phyloP scores from a whole-genome alignment of 2,329 filamentous ascomycete species.

The Xylaria sp. region DNA sequence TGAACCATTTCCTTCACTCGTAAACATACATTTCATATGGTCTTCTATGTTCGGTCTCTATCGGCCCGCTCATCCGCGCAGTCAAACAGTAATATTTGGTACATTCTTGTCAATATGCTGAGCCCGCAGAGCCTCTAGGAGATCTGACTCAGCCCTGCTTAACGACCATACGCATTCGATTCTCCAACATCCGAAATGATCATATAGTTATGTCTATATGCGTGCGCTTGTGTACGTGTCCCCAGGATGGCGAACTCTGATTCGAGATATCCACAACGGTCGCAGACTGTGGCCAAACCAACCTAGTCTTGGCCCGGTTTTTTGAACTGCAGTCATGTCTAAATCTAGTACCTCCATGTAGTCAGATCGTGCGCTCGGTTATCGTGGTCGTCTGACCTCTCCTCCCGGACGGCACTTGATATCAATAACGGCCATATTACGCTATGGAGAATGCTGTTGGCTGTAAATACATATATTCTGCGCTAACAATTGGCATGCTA shows the following conservation, averaged over 20 bases:
- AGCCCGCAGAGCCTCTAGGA: constrained; percentile 42
- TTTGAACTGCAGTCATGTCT: constrained; percentile 39
- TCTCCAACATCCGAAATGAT: constrained; percentile 22
- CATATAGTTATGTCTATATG: constrained; percentile 18
- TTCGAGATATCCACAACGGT: constrained; percentile 26
- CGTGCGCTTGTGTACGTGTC: constrained; percentile 1
- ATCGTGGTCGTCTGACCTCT: constrained; percentile 41
- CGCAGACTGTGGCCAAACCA: constrained; percentile 18
- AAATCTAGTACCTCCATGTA: constrained; percentile 35
- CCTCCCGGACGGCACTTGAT: constrained; percentile 38
- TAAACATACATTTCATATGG: background rate
- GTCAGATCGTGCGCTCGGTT: constrained; percentile 33
- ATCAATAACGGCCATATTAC: constrained; percentile 30
- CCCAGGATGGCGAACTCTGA: constrained; percentile 19
- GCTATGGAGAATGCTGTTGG: constrained; percentile 5
- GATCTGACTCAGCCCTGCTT: constrained; percentile 30
- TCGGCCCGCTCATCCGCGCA: constrained; percentile 26
- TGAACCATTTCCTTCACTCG: constrained; percentile 26
- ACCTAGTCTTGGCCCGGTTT: constrained; percentile 20
- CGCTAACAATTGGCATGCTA: constrained; percentile 6
- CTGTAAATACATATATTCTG: constrained; percentile 14
- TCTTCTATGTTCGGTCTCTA: constrained; percentile 12
- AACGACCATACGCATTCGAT: constrained; percentile 27
- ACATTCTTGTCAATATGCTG: constrained; percentile 32
- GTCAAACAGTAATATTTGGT: constrained; percentile 9